These are phyloP conservation scores for Nepenthes alata DNA, from an alignment of 179 eudicot species.

Conservation along the genomic window DNA sequence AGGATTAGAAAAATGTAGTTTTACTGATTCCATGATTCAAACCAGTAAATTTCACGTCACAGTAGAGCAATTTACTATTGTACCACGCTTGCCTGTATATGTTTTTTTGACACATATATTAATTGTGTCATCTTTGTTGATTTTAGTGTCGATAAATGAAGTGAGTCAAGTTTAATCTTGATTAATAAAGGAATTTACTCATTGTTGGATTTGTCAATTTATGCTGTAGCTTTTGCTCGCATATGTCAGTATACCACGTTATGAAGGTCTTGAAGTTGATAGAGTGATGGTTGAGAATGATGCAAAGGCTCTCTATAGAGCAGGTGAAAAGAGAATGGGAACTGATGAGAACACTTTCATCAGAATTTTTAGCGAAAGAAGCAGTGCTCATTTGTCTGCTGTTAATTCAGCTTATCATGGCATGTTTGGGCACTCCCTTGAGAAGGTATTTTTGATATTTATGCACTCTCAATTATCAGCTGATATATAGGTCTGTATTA, in stretches of 20 bases:
- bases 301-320: slow-evolving; percentile 64
- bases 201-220: neutral
- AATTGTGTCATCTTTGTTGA: too few relatives aligned
- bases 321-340: slow-evolving; percentile 87
- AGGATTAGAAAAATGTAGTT: too few relatives aligned
- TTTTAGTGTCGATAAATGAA: too few relatives aligned
- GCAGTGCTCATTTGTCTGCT: slow-evolving; percentile 70
- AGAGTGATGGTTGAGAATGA: slow-evolving; percentile 47
- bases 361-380: slow-evolving; percentile 61
- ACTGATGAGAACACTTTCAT: slow-evolving; percentile 78
- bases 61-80: too few relatives aligned
- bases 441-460: slow-evolving; percentile 38
- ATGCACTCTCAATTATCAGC: neutral
- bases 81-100: too few relatives aligned
- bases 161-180: too few relatives aligned
- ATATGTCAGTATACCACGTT: slow-evolving; percentile 35
- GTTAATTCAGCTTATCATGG: slow-evolving; percentile 39
- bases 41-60: too few relatives aligned
- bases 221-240: slow-evolving; percentile 58
- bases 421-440: slow-evolving; percentile 46
- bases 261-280: slow-evolving; percentile 78
- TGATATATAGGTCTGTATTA: too few relatives aligned
- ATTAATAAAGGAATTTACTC: too few relatives aligned
- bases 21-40: too few relatives aligned
- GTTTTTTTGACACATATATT: too few relatives aligned